Percentiles rank a stretch among this genome's conserved stretches.
These are phyloP conservation scores for Penicillium sp. DNA, from an alignment of 2,329 filamentous ascomycete genomes.

Conservation along the genomic window DNA sequence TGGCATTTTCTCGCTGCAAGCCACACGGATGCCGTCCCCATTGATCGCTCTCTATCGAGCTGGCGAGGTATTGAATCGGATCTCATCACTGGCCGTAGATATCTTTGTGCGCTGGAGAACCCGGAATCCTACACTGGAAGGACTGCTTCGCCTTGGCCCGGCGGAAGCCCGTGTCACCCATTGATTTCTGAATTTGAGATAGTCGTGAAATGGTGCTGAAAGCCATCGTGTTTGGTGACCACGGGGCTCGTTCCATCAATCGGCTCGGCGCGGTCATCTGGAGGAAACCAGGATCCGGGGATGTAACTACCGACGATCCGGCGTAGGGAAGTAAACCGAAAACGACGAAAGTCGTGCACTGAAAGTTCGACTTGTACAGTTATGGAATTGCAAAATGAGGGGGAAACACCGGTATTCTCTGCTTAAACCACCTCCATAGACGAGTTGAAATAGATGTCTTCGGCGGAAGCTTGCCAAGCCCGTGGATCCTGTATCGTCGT, in stretches of 20 bases:
- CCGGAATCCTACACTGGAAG: not conserved
- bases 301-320: not conserved
- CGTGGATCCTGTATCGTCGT: slow-evolving; percentile 4
- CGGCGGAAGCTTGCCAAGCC: slow-evolving; percentile 11
- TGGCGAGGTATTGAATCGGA: not conserved
- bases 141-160: slow-evolving; percentile 22
- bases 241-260: not conserved
- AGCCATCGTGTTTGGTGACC: not conserved
- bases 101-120: not conserved
- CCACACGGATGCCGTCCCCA: not conserved
- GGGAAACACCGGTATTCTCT: not conserved
- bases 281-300: not conserved
- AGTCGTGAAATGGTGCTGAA: not conserved
- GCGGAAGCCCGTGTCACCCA: slow-evolving; percentile 18
- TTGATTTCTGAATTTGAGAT: not conserved
- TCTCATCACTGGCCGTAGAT: slow-evolving; percentile 12
- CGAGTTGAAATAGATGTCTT: not conserved
- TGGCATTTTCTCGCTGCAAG: slow-evolving; percentile 10
- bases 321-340: not conserved
- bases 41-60: not conserved
- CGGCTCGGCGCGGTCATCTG: not conserved
- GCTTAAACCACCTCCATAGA: not conserved
- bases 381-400: not conserved
- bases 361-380: not conserved
- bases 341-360: not conserved